Evolutionary conservation across 73 alveolate genomes (phyloP).

Genomic region (Paramecium caudatum): DNA sequence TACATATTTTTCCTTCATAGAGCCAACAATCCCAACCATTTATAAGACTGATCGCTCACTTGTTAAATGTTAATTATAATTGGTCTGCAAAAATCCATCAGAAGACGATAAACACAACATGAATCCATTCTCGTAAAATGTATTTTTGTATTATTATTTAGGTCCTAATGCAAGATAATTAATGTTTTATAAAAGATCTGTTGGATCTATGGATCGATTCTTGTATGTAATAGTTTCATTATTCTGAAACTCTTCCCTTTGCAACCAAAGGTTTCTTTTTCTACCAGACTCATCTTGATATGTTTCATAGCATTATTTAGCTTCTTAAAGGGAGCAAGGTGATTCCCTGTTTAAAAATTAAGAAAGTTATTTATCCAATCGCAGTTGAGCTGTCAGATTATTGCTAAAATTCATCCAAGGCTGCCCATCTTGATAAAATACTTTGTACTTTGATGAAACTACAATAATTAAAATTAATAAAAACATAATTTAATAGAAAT

Average conservation of each 20-base stretch:
- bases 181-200: neutral
- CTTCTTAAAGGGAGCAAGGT: neutral
- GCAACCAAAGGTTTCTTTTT: neutral
- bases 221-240: neutral
- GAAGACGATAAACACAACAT: neutral
- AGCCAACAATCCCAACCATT: no score
- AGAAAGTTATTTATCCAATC: neutral
- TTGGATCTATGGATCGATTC: neutral
- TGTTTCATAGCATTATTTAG: neutral
- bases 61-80: no score
- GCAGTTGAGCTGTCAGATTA: neutral
- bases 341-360: neutral
- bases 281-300: neutral
- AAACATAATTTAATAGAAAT: neutral
- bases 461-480: neutral
- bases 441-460: constrained; percentile 6
- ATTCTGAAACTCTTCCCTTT: neutral
- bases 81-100: neutral
- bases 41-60: no score
- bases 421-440: neutral
- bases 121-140: constrained; percentile 17
- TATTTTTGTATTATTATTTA: neutral
- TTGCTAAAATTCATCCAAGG: neutral
- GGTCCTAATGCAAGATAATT: constrained; percentile 6
- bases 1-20: no score